These are phyloP conservation scores for Ophiostoma perfectum DNA, from an alignment of 2,329 filamentous ascomycete genomes.

Conservation along the genomic window DNA sequence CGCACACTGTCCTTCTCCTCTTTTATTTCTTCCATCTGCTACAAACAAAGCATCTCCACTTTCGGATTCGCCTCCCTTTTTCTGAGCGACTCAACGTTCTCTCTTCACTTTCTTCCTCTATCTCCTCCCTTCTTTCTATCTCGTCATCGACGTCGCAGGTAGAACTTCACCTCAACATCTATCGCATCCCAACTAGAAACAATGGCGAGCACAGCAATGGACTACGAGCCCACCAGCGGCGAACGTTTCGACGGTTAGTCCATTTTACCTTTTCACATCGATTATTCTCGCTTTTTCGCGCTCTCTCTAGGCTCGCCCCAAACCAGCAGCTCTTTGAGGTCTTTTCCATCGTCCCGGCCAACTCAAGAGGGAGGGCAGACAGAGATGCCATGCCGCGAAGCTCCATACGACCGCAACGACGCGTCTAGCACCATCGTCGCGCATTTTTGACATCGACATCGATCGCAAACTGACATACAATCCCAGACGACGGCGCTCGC, in stretches of 20 bases:
- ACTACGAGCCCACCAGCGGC: conserved; percentile 63
- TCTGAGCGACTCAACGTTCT: conserved; percentile 17
- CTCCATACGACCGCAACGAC: conserved; percentile 8
- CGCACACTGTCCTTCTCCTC: conserved; percentile 19
- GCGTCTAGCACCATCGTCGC: conserved; percentile 1
- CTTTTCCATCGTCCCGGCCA: background rate
- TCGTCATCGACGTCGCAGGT: conserved; percentile 19
- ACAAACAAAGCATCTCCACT: conserved; percentile 15
- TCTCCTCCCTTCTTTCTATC: background rate
- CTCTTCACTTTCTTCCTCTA: background rate
- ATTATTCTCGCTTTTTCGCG: background rate
- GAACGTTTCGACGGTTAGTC: conserved; percentile 60
- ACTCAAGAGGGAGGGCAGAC: background rate
- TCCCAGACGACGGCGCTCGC: conserved; percentile 56
- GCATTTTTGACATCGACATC: background rate
- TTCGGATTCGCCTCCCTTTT: conserved; percentile 22
- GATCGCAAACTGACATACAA: conserved; percentile 22
- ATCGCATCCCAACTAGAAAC: conserved; percentile 17
- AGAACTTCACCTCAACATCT: conserved; percentile 7
- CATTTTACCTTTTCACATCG: conserved; percentile 19
- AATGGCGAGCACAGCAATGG: conserved; percentile 63
- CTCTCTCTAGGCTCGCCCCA: background rate
- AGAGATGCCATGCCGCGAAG: background rate
- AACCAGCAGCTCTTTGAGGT: background rate
- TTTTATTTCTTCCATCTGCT: conserved; percentile 10